Conservation (phyloP, 768 basidiomycete genomes). For the Podaxis sp. region DNA sequence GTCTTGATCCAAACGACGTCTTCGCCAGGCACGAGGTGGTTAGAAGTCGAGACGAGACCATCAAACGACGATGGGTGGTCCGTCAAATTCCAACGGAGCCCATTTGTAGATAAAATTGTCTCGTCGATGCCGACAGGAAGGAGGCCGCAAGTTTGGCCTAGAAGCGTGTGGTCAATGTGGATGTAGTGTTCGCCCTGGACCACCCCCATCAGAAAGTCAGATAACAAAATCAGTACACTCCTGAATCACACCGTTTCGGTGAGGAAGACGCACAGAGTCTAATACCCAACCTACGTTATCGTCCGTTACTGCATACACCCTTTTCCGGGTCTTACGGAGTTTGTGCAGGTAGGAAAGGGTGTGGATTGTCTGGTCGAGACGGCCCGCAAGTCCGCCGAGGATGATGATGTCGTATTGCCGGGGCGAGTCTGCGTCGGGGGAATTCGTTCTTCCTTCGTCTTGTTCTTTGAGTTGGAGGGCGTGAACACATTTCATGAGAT, state of each 20-base stretch:
- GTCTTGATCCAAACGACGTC: constrained; percentile 70
- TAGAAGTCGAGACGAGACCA: constrained; percentile 88
- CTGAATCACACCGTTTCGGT: background rate
- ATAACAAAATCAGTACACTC: background rate
- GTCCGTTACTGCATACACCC: constrained; percentile 78
- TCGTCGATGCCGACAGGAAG: constrained; percentile 83
- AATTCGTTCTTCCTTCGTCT: constrained; percentile 32
- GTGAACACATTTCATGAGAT: constrained; percentile 88
- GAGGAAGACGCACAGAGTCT: constrained; percentile 48
- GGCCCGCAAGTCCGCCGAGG: constrained; percentile 85
- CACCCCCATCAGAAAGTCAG: background rate
- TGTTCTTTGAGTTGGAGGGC: constrained; percentile 58
- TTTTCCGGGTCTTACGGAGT: constrained; percentile 53
- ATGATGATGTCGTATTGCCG: constrained; percentile 66
- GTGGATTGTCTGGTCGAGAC: constrained; percentile 93
- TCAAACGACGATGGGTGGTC: constrained; percentile 73
- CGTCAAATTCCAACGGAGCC: constrained; percentile 84
- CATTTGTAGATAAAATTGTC: constrained; percentile 75
- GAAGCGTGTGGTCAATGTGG: constrained; percentile 59
- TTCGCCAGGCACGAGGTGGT: constrained; percentile 74
- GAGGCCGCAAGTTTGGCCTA: constrained; percentile 93
- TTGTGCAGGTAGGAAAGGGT: constrained; percentile 83
- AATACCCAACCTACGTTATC: constrained; percentile 92
- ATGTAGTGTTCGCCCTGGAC: constrained; percentile 80
- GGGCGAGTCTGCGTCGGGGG: constrained; percentile 8